These are phyloP conservation scores for Diaporthe citriasiana DNA, from an alignment of 2,329 filamentous ascomycete species.

Conservation along the genomic window DNA sequence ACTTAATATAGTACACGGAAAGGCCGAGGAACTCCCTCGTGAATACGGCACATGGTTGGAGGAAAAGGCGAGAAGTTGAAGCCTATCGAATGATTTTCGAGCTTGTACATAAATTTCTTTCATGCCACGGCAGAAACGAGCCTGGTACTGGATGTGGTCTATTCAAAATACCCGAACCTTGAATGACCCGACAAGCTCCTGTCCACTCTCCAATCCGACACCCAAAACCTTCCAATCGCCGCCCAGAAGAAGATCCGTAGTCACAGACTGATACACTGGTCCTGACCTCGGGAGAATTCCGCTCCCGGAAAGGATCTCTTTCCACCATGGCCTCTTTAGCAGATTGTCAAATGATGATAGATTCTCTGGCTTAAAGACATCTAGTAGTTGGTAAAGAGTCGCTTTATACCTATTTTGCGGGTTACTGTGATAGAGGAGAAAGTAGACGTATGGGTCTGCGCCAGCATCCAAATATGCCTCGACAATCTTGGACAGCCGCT, in stretches of 20 bases:
- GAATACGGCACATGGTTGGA: too few relatives aligned
- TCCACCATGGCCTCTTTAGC: constrained; percentile 24
- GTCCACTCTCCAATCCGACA: not conserved
- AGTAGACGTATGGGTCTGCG: not conserved
- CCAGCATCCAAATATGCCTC: constrained; percentile 3
- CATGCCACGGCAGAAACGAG: too few relatives aligned
- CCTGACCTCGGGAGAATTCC: not conserved
- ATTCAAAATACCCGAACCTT: constrained; percentile 10
- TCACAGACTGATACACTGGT: not conserved
- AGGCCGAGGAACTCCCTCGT: too few relatives aligned
- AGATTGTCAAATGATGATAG: not conserved
- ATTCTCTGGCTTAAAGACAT: constrained; percentile 16
- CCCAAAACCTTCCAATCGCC: constrained; percentile 15
- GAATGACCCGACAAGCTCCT: constrained; percentile 8
- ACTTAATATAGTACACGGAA: too few relatives aligned
- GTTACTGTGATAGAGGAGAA: not conserved
- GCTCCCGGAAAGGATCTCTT: not conserved
- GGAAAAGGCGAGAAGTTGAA: too few relatives aligned
- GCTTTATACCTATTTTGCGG: not conserved
- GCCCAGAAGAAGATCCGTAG: not conserved
- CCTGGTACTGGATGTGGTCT: not conserved
- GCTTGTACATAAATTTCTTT: too few relatives aligned
- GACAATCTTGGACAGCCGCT: not conserved
- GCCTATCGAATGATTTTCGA: too few relatives aligned
- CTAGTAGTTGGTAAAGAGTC: not conserved